These are phyloP conservation scores for Citrus reticulata DNA, from an alignment of 345 rosid genomes.

Conservation along the genomic window DNA sequence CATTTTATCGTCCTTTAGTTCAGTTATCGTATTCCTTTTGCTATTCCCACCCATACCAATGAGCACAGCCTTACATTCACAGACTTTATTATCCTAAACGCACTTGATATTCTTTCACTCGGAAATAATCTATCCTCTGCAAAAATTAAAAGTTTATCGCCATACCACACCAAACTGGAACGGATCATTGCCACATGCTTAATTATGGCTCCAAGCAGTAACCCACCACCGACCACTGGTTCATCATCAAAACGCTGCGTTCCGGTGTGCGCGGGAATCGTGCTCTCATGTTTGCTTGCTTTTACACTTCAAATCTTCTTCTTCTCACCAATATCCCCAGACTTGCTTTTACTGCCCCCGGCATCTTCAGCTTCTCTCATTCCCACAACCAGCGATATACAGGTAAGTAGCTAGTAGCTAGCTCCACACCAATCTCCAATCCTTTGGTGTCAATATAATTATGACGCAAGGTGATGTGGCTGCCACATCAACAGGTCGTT, in stretches of 20 bases:
- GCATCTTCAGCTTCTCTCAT: conserved; percentile 12
- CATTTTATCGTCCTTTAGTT: too few relatives aligned
- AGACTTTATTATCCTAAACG: too few relatives aligned
- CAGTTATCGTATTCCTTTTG: too few relatives aligned
- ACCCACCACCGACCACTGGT: not conserved
- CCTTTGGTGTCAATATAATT: too few relatives aligned
- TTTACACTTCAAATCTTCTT: conserved; percentile 26
- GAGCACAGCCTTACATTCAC: too few relatives aligned
- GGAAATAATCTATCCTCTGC: not conserved
- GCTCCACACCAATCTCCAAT: not conserved
- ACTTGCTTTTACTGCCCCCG: conserved; percentile 22
- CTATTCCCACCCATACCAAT: too few relatives aligned
- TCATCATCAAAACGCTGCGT: not conserved
- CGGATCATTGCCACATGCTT: not conserved
- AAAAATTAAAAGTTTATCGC: not conserved
- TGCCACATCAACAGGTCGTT: too few relatives aligned
- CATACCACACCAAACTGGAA: not conserved
- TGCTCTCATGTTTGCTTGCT: conserved; percentile 28
- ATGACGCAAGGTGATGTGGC: too few relatives aligned
- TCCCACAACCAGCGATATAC: conserved; percentile 35
- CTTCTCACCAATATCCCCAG: conserved; percentile 48
- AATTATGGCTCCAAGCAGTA: not conserved
- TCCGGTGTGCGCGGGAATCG: conserved; percentile 3
- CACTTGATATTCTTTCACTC: too few relatives aligned
- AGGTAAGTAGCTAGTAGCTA: conserved; percentile 21